Conservation (phyloP, 2,329 filamentous ascomycete species). For the Cercospora janseana region DNA sequence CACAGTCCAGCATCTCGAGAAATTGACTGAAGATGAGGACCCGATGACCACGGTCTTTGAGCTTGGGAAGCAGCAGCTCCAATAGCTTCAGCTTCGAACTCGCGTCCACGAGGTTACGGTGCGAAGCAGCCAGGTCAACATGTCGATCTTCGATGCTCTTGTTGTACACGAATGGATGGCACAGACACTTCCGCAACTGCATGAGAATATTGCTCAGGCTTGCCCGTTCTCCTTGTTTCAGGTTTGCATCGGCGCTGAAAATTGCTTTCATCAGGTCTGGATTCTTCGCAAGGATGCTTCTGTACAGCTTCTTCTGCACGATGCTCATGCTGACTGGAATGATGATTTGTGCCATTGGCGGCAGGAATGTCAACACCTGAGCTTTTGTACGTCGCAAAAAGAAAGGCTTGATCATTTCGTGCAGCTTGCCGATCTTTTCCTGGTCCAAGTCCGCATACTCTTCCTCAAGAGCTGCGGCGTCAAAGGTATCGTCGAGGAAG, state of each 20-base stretch:
- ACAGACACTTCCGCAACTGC: conserved; percentile 90
- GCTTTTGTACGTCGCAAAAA: conserved; percentile 80
- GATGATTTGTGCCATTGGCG: conserved; percentile 92
- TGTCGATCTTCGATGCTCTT: conserved; percentile 81
- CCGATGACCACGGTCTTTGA: conserved; percentile 80
- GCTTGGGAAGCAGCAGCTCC: conserved; percentile 80
- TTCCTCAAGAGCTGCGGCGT: conserved; percentile 71
- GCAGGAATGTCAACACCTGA: conserved; percentile 85
- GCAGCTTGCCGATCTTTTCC: conserved; percentile 76
- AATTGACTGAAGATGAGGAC: conserved; percentile 97
- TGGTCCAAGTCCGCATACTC: conserved; percentile 76
- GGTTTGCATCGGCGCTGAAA: conserved; percentile 61
- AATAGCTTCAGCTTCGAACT: conserved; percentile 85
- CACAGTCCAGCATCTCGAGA: conserved; percentile 76
- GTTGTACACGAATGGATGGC: conserved; percentile 95
- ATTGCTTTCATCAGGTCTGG: conserved; percentile 84
- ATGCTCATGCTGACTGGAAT: conserved; percentile 93
- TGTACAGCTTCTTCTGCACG: conserved; percentile 90
- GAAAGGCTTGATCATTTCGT: conserved; percentile 74
- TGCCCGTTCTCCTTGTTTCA: conserved; percentile 70
- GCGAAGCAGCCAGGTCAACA: conserved; percentile 59
- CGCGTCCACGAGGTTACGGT: conserved; percentile 84
- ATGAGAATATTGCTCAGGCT: conserved; percentile 92
- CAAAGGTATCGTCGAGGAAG: conserved; percentile 72
- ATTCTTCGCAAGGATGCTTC: conserved; percentile 88